Evolutionary conservation across 2,329 filamentous ascomycete genomes (phyloP).

Genomic region (Fusarium torreyae): DNA sequence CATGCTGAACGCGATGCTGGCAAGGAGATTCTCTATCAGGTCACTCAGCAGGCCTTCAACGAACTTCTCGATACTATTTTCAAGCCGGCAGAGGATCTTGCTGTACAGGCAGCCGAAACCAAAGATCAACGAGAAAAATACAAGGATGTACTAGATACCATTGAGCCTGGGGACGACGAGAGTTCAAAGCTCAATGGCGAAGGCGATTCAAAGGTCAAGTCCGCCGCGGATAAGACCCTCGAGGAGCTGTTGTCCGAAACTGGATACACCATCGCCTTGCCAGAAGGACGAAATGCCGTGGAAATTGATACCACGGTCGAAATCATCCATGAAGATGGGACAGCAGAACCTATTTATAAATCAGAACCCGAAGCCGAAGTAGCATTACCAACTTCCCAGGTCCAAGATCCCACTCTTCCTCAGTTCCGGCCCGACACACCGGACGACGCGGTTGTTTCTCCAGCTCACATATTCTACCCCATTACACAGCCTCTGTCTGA

Average conservation of each 20-base stretch:
- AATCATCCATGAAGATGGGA: constrained; percentile 44
- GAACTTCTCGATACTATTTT: constrained; percentile 92
- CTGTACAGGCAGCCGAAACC: constrained; percentile 77
- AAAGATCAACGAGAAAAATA: constrained; percentile 72
- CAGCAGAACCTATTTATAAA: constrained; percentile 26
- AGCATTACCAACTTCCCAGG: constrained; percentile 26
- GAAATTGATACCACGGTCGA: constrained; percentile 52
- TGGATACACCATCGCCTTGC: constrained; percentile 61
- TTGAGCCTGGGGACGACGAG: constrained; percentile 54
- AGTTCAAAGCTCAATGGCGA: constrained; percentile 31
- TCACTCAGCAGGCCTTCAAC: constrained; percentile 92
- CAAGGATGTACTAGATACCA: constrained; percentile 63
- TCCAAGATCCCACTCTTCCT: constrained; percentile 75
- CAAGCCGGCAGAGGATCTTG: constrained; percentile 82
- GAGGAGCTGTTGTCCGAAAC: constrained; percentile 59
- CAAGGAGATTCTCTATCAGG: constrained; percentile 90
- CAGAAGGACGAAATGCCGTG: constrained; percentile 52
- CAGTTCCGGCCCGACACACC: constrained; percentile 75
- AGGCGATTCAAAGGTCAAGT: constrained; percentile 29
- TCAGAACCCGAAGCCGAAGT: constrained; percentile 42
- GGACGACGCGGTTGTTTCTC: constrained; percentile 37
- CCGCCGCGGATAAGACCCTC: constrained; percentile 48
- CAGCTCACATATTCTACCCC: constrained; percentile 43
- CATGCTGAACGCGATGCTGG: constrained; percentile 86
- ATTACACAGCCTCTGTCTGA: constrained; percentile 30